Base-by-base conservation (phyloP, 2,329 filamentous ascomycete species). In the Paecilomyces niveus region DNA sequence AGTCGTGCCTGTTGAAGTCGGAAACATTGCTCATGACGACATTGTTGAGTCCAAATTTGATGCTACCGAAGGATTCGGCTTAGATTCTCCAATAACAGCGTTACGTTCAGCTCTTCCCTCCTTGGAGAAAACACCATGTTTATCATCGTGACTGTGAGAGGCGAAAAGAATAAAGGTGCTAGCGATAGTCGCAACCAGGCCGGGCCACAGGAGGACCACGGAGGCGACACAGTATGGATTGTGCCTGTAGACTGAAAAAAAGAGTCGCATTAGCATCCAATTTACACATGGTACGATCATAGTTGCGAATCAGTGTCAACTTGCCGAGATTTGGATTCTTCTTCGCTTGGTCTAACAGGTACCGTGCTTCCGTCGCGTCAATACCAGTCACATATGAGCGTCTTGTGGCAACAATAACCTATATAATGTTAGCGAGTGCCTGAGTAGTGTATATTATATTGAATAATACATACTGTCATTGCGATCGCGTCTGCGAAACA, bases 181-280 rank as follows among this genome's bases (percentile, higher is more conserved):
- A 3, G 75, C 74, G 57, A 81, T 73, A 0, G 81, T 80, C 15
- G 72, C 75, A 1, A 82, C 58, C 64, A 78, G 76, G 0, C 82
- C 83, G 0, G 78, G 70, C 82, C 83, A 85, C 15, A 80, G 63
- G 22, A 84, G 78, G 0, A 83, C 80, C 3, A 80, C 76, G 45
- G 78, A 78, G 1, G 80, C 80, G 57, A 85, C 66, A 8, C 78
- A 80, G 9, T 80, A 71, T 0, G 75, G 75, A 58, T 83, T 84
- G 18, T 80, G 67, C 21, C 76, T 69, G 63, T 85, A 85, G 35
- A 67, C 67, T 66, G 29, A 10, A 3, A 15, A n/a, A 18, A 26
- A 5, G 2, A 18, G 4, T 10, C 1, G 15, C n/a, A 9, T 45
- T 21, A 45, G n/a, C n/a, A n/a, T n/a, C 1, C 35, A 2, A n/a